These are phyloP conservation scores for Neurospora pannonica DNA, from an alignment of 495 filamentous ascomycete species.

Conservation along the genomic window DNA sequence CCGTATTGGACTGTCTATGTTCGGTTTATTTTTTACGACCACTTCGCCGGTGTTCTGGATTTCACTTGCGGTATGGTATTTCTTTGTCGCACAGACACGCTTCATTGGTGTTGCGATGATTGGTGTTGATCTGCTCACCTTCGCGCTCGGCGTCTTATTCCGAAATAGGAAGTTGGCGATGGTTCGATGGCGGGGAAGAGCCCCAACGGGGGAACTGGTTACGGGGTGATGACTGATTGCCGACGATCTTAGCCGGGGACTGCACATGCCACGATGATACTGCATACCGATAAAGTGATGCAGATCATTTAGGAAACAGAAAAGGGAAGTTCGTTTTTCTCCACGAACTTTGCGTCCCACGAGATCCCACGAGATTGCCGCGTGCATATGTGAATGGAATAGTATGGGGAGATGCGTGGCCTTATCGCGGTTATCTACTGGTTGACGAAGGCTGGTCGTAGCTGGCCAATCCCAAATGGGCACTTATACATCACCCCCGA, in stretches of 20 bases:
- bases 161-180: slow-evolving; percentile 3
- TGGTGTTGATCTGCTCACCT: not conserved
- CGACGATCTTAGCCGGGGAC: not conserved
- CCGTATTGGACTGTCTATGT: too few relatives aligned
- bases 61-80: not conserved
- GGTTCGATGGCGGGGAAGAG: not conserved
- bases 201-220: slow-evolving; percentile 2
- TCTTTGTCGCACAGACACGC: not conserved
- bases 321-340: not conserved
- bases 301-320: not conserved
- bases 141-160: not conserved
- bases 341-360: not conserved
- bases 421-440: slow-evolving; percentile 5
- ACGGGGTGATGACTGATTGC: slow-evolving; percentile 4
- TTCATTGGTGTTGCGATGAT: not conserved
- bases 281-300: not conserved
- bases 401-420: slow-evolving; percentile 7
- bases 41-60: not conserved
- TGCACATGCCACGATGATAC: not conserved
- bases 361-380: not conserved
- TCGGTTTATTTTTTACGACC: too few relatives aligned
- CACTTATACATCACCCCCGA: not conserved
- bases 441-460: not conserved
- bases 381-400: not conserved
- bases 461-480: not conserved